Base-by-base conservation (phyloP, 192 early-diverging fungal genomes). In the Spizellomyces punctatus region DNA sequence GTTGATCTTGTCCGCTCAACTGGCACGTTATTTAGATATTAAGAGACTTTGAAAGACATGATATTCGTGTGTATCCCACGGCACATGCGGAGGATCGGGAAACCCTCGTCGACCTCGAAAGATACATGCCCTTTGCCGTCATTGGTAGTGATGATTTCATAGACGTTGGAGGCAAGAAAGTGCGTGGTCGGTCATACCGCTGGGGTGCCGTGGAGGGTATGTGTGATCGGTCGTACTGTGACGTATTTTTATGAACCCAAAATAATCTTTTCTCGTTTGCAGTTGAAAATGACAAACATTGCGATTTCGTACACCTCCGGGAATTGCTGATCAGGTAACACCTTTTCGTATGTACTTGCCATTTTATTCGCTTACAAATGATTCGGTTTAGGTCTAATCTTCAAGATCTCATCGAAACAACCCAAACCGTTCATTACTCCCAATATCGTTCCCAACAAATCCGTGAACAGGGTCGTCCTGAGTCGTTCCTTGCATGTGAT, bases 391-490 rank as follows among this genome's bases (percentile, higher is more conserved):
- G 95, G 76, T 93, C 94, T 72, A 96, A 99, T 78, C 87, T 99
- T 69, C 93, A 95, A 73, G 98, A 99, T 60, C 81, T 99, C 44
- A 96, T 96, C 78, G 98, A 98, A 61, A 95, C 94, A 71, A 99
- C 98, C 10, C 94, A 96, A 70, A 90, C 90, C 73, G 91, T 93
- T 63, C 90, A 98, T 74, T 99, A 99, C 77, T 93, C 96, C 75
- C 89, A 93, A 59, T 96, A 96, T 81, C 94, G 98, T 82, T 92
- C 94, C 14, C 88, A 92, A 75, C 95, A 95, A 83, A 91, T 99
- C 54, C 86, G 91, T 44, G 79, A 78, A 14, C 79, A 84, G 36
- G 90, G 90, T 46, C 89, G 93, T 22, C 94, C 93, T 46, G 85
- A 89, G 41, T 93, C 93, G 8, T 82, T 95, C 71, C 78, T 94